Evolutionary conservation across 1,284 basidiomycete genomes (phyloP).

Genomic region (Psilocybe mexicana): DNA sequence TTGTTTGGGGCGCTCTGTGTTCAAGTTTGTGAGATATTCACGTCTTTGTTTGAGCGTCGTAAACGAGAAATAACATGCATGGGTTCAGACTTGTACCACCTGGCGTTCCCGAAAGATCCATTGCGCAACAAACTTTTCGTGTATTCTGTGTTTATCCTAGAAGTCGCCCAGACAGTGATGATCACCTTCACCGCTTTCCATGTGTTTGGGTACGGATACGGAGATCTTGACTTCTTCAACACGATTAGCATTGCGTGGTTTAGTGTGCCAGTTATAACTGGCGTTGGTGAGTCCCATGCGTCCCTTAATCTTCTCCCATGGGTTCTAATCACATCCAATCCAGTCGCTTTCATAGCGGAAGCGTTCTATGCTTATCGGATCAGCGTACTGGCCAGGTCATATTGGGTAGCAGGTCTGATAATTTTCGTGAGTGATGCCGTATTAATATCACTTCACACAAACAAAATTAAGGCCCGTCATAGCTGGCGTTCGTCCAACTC

Average conservation of each 20-base stretch:
- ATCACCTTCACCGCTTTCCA: constrained; percentile 7
- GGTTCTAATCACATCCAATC: neutral
- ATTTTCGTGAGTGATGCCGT: neutral
- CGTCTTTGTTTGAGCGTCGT: neutral
- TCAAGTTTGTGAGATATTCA: constrained; percentile 7
- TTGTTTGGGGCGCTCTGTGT: constrained; percentile 6
- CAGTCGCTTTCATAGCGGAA: constrained; percentile 12
- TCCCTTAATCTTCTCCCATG: too few relatives aligned
- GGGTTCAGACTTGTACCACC: constrained; percentile 3
- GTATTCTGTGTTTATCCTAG: constrained; percentile 7
- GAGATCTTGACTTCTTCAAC: constrained; percentile 5
- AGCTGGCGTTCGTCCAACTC: constrained; percentile 11
- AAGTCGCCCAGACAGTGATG: constrained; percentile 8
- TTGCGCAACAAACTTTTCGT: constrained; percentile 9
- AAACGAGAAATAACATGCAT: neutral
- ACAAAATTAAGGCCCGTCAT: neutral
- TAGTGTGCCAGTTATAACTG: constrained; percentile 8
- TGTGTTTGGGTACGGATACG: constrained; percentile 10
- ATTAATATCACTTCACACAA: neutral
- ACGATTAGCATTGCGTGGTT: constrained; percentile 10
- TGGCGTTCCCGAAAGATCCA: constrained; percentile 12
- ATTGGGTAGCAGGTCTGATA: constrained; percentile 3
- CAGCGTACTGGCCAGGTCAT: constrained; percentile 5
- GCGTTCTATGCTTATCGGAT: constrained; percentile 13
- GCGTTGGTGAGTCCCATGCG: neutral